Base-by-base conservation (phyloP, 768 basidiomycete genomes). In the Saitozyma sp. region DNA sequence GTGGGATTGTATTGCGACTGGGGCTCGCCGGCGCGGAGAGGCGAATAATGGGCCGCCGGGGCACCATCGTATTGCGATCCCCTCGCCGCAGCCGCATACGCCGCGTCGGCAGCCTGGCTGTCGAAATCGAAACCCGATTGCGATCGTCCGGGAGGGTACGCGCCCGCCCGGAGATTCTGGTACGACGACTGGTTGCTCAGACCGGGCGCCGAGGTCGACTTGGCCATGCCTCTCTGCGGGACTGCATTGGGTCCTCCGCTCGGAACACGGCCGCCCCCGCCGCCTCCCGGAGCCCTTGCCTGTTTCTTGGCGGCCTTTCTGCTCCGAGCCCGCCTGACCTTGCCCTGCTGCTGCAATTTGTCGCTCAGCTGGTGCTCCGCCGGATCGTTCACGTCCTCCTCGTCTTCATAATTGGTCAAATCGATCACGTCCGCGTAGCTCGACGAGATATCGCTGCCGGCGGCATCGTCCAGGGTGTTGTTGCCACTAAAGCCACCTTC, bases 361-460 rank as follows among this genome's bases (percentile, higher is more conserved):
- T 79, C 74, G 56, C 83, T 86, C 29, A 91, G 79, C 49, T 71
- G 56, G 62, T 80, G 76, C 67, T 90, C 89, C 8, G 84, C 87
- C 1, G 85, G 85, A 17, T 85, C 76, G 14, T 81, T 78, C 13
- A 83, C 80, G 62, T 88, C 85, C 59, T 82, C 82, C 64, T 91
- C 89, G 29, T 89, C 89, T 63, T 90, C 88, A 70, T 89, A 91
- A 70, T 89, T 87, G 6, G 89, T 89, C 62, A 88, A 79, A 66
- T 90, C 88, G 6, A 88, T 78, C 1, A 85, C 82, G 39, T 75
- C 73, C 9, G 68, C 63, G 54, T 68, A 70, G 38, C 58, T 61
- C 8, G 56, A 56, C 3, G 62, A 50, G 19, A 69, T 42, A 38
- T 59, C 56, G 56, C 54, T 39, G 52, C 65, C 65, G 29, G 57